Conservation (phyloP, 1,284 basidiomycete species). For the Earliella scabrosa region DNA sequence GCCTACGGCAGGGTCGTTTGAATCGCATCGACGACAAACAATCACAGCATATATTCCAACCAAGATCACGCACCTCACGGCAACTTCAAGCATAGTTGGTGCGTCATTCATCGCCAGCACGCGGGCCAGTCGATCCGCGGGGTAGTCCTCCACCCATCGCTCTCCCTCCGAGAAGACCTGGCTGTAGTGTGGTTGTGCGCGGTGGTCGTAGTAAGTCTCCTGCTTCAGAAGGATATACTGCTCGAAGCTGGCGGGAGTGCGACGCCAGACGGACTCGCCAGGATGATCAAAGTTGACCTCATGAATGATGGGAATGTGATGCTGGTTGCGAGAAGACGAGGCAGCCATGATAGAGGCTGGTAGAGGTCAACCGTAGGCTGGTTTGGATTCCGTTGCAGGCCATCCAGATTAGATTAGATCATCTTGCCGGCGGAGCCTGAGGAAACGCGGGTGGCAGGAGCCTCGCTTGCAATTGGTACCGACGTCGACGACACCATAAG, state of each 20-base stretch:
- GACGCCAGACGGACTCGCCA: too few relatives aligned
- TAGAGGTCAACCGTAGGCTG: too few relatives aligned
- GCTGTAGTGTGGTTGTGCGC: neutral
- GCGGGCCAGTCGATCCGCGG: neutral
- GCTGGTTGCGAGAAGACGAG: neutral
- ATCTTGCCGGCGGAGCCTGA: too few relatives aligned
- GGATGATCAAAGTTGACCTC: neutral
- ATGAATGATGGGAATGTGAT: neutral
- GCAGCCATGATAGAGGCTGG: neutral
- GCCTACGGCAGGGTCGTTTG: too few relatives aligned
- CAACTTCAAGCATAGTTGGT: neutral
- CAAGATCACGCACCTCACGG: too few relatives aligned
- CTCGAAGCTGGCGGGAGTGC: neutral
- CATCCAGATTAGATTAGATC: too few relatives aligned
- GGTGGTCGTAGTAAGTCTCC: neutral
- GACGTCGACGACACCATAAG: too few relatives aligned
- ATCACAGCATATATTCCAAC: too few relatives aligned
- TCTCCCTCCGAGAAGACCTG: neutral
- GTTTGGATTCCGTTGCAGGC: too few relatives aligned
- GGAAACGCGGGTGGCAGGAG: too few relatives aligned
- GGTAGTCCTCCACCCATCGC: neutral
- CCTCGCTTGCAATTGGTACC: too few relatives aligned
- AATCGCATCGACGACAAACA: too few relatives aligned
- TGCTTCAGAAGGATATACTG: neutral
- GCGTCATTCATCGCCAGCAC: neutral